phyloP scores from a whole-genome alignment of 2,329 filamentous ascomycete genomes.

The Aureobasidium sp. region DNA sequence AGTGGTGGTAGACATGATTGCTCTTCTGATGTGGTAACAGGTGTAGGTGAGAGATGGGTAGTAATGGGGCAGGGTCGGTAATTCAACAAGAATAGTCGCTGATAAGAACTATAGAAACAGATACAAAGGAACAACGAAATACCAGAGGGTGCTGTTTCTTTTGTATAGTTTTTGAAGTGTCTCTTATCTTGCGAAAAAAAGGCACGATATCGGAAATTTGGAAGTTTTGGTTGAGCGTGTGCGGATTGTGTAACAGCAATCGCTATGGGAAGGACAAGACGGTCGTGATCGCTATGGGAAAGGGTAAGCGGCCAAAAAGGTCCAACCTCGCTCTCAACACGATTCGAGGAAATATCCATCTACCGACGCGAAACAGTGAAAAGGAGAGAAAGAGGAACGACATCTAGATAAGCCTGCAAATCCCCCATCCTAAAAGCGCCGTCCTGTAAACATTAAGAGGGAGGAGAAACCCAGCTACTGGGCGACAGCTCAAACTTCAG shows the following conservation, averaged over 20 bases:
- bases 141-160: background rate
- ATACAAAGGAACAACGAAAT: background rate
- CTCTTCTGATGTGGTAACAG: too few relatives aligned
- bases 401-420: background rate
- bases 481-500: background rate
- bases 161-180: background rate
- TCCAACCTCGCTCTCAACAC: background rate
- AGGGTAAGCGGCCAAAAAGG: background rate
- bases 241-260: conserved; percentile 7
- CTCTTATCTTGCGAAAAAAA: background rate
- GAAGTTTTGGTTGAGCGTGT: background rate
- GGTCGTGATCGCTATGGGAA: conserved; percentile 4
- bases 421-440: background rate
- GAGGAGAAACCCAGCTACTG: too few relatives aligned
- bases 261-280: conserved; percentile 12
- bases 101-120: background rate
- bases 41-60: too few relatives aligned
- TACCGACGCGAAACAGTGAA: background rate
- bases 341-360: background rate
- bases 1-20: background rate
- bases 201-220: background rate
- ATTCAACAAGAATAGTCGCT: background rate
- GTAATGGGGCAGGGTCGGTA: background rate
- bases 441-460: background rate
- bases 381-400: background rate